These are phyloP conservation scores for Phylloboletellus chloephorus DNA, from an alignment of 1,284 basidiomycete species.

Conservation along the genomic window DNA sequence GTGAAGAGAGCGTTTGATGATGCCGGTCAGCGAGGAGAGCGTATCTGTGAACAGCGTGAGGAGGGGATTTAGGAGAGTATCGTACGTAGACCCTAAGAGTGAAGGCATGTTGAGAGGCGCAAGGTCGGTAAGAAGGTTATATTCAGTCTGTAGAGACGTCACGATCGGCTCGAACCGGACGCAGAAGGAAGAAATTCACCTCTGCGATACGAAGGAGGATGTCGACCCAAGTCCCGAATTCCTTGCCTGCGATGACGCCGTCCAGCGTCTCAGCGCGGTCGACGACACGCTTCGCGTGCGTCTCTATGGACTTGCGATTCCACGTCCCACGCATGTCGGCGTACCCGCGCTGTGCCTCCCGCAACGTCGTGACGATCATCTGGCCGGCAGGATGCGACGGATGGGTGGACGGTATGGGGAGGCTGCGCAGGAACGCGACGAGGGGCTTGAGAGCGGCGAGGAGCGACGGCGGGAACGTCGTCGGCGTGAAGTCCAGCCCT, in stretches of 20 bases:
- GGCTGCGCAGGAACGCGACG: constrained; percentile 59
- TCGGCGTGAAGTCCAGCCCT: constrained; percentile 48
- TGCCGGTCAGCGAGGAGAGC: constrained; percentile 54
- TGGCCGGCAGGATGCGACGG: constrained; percentile 70
- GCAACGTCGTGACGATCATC: constrained; percentile 56
- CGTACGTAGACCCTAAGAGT: constrained; percentile 51
- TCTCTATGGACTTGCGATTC: constrained; percentile 66
- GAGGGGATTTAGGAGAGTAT: constrained; percentile 57
- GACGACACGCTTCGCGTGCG: constrained; percentile 58
- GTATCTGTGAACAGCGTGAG: constrained; percentile 57
- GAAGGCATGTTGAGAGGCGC: constrained; percentile 49
- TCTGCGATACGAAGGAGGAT: constrained; percentile 57
- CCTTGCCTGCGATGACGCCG: constrained; percentile 55
- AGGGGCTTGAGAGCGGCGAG: constrained; percentile 55
- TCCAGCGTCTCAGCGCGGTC: constrained; percentile 63
- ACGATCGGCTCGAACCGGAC: background rate
- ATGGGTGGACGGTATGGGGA: constrained; percentile 70
- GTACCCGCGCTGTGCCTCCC: constrained; percentile 73
- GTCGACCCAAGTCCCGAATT: constrained; percentile 65
- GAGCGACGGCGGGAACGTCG: constrained; percentile 50
- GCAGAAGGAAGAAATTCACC: constrained; percentile 35
- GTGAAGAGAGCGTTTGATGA: constrained; percentile 78
- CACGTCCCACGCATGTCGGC: constrained; percentile 79
- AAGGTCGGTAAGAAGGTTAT: constrained; percentile 55
- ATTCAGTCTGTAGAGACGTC: constrained; percentile 43